Evolutionary conservation across 257 asterid genomes (phyloP).

Genomic region (Coffea eugenioides): DNA sequence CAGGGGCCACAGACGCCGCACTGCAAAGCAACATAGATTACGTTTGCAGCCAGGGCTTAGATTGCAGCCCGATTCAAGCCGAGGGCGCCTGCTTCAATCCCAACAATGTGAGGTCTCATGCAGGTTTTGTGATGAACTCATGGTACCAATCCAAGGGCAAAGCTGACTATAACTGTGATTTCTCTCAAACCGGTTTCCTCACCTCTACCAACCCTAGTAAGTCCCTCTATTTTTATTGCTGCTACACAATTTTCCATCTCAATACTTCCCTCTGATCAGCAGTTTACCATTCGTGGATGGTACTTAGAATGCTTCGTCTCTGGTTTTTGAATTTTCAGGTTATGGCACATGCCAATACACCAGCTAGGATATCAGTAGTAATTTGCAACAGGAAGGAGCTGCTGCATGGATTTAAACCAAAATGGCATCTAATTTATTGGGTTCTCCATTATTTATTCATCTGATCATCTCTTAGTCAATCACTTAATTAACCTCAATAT

Average conservation of each 20-base stretch:
- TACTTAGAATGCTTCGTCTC: not conserved
- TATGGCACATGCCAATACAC: slow-evolving; percentile 49
- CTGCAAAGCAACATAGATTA: slow-evolving; percentile 61
- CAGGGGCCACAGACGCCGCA: slow-evolving; percentile 31
- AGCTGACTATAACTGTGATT: slow-evolving; percentile 53
- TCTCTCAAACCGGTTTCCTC: slow-evolving; percentile 45
- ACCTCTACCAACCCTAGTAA: slow-evolving; percentile 58
- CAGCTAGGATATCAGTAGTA: not conserved
- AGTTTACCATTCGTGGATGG: no score
- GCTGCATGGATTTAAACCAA: not conserved
- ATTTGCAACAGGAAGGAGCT: not conserved
- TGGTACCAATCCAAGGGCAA: slow-evolving; percentile 64
- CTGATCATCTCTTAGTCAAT: not conserved
- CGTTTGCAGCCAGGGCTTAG: slow-evolving; percentile 51
- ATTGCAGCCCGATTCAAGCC: slow-evolving; percentile 37
- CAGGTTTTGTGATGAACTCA: slow-evolving; percentile 61
- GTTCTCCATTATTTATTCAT: not conserved
- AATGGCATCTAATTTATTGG: not conserved
- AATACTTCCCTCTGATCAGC: not conserved
- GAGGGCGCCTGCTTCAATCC: slow-evolving; percentile 72
- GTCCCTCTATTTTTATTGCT: slow-evolving; percentile 3
- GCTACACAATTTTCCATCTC: not conserved
- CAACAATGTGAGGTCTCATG: slow-evolving; percentile 46
- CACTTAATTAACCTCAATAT: not conserved
- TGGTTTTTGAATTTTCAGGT: slow-evolving; percentile 38